Evolutionary conservation across 164 flowering plant species (phyloP), one percentile per base, ranked within the genome.

Genomic region (Berberis vulgaris): DNA sequence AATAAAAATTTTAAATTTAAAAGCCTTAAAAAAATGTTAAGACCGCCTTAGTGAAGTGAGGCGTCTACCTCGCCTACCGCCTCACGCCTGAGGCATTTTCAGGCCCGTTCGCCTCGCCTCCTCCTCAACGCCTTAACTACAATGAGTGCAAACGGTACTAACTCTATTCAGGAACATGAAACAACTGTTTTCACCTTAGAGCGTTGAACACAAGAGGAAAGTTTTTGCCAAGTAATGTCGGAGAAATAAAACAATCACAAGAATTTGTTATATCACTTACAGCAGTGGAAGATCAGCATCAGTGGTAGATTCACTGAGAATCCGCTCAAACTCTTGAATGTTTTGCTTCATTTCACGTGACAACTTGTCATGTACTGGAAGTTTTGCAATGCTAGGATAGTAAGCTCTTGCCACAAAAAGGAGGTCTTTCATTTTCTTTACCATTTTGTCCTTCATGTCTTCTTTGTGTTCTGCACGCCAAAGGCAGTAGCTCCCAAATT

Each of bases 341-440:
- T 85, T 91, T 71, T 79, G 88, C 77, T 75, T 95, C 84, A 95
- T 2, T 65, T 86, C 90, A 41, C 75, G 93, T 3, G 97, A 73
- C 54, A 95, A 73, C 67, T 81, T 82, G 46, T 80, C 86, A 11
- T 82, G 85, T 41, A 72, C 57, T 58, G 86, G 94, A 75, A 89
- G 80, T 69, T 95, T 95, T 49, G 99, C 97, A 74, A 95, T 82
- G 67, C 80, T 95, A 38, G 99, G 99, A 77, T 66, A 95, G 65
- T 91, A 95, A 44, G 99, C 91, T 61, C 99, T 78, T 54, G 96
- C 96, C 54, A 91, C 93, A 75, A 87, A 95, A 64, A 95, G 86
- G 64, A 72, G 80, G 74, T 95, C 97, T 76, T 95, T 95, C 77
- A 95, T 68, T 77, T 73, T 84, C 80, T 86, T 95, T 68, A 95